These are phyloP conservation scores for Sphagnum fallax DNA, from an alignment of 228 moss, liverwort and hornwort species.

Conservation along the genomic window DNA sequence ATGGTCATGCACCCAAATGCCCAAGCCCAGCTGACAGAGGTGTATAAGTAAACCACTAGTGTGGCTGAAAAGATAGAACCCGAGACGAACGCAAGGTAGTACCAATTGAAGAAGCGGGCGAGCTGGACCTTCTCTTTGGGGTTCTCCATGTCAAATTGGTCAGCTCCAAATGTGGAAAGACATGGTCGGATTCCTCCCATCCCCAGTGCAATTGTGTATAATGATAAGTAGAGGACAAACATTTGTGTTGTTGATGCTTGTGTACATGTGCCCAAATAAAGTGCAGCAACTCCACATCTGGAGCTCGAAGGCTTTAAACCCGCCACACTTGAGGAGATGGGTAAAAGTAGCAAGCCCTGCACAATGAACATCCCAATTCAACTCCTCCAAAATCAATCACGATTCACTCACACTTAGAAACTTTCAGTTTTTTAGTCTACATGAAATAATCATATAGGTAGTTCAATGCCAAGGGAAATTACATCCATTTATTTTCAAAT, in stretches of 20 bases:
- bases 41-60: conserved; percentile 25
- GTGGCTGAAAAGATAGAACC: conserved; percentile 27
- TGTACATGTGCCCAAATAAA: neutral
- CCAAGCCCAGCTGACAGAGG: conserved; percentile 25
- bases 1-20: conserved; percentile 34
- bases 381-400: no score
- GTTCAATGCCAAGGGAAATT: no score
- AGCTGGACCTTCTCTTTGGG: conserved; percentile 6
- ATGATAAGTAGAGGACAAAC: conserved; percentile 6
- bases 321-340: conserved; percentile 8
- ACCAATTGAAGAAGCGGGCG: conserved; percentile 32
- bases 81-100: conserved; percentile 36
- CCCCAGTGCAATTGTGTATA: conserved; percentile 10
- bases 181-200: conserved; percentile 13
- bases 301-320: conserved; percentile 1
- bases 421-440: no score
- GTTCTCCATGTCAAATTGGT: conserved; percentile 17
- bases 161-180: conserved; percentile 21
- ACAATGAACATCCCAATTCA: neutral
- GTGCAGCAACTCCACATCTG: no score
- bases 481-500: no score
- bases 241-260: neutral
- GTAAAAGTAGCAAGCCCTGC: conserved; percentile 10
- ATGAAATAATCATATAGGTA: no score
- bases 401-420: no score